Evolutionary conservation across 305 asterid genomes (phyloP), one percentile per base, ranked within the genome.

Genomic region (Solanum hybrid): DNA sequence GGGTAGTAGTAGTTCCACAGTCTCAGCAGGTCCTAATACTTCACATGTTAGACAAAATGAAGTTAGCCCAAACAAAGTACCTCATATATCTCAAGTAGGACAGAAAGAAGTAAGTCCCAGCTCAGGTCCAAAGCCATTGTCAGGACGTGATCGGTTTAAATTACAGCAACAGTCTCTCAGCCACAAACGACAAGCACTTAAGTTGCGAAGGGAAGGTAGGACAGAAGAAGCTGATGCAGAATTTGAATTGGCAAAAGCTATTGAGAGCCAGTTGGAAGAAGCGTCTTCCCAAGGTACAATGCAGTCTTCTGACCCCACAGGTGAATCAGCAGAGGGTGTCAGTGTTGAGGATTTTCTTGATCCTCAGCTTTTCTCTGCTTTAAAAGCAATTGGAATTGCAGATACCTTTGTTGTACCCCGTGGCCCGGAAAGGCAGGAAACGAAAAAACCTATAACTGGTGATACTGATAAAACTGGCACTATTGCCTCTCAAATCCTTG

Each of bases 181-280:
- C 88, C 98, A 98, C 93, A 98, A 98, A 93, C 96, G 99, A 22
- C 95, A 93, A 88, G 96, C 99, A 36, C 95, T 96, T 35, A 97
- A 97, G 97, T 92, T 98, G 87, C 93, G 99, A 88, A 94, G 99
- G 91, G 99, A 96, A 94, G 99, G 99, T 88, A 93, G 92, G 92
- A 93, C 94, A n/a, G 97, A 93, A 36, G 99, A 96, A 93, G 99
- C 99, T 35, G 99, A 98, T 88, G 97, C 98, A 4, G 98, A 95
- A 78, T 93, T 92, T 66, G 98, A 96, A 90, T 89, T 95, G 94
- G 99, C 98, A 27, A 98, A 96, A 93, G 94, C 97, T 80, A 89
- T 98, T 78, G 99, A 98, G 91, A 86, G 94, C 82, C 98, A 90
- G 85, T 89, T 98, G 92, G 96, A 95, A 87, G 99, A 95, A 73